phyloP scores from a whole-genome alignment of 2,329 filamentous ascomycete genomes.

The Aureobasidium musti region DNA sequence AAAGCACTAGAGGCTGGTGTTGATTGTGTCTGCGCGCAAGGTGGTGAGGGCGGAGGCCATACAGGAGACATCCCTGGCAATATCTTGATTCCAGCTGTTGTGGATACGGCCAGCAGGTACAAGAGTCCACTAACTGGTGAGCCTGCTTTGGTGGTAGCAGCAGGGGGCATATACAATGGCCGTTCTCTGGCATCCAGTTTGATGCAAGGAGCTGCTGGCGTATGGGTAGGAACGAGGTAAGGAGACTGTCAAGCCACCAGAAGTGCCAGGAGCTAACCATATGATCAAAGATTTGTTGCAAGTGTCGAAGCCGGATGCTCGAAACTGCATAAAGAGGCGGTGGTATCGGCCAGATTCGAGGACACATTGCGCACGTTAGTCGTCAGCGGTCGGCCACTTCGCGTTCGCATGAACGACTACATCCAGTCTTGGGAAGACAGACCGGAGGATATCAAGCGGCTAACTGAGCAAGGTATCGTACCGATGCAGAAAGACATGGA shows the following conservation, averaged over 20 bases:
- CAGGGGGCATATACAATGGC: conserved; percentile 83
- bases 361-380: conserved; percentile 84
- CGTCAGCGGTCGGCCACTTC: conserved; percentile 75
- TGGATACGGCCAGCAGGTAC: conserved; percentile 76
- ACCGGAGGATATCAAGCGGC: conserved; percentile 70
- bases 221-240: conserved; percentile 85
- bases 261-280: not conserved
- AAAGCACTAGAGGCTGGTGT: conserved; percentile 86
- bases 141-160: conserved; percentile 79
- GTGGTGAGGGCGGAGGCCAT: conserved; percentile 90
- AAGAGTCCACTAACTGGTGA: conserved; percentile 68
- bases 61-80: conserved; percentile 83
- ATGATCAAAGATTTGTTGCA: conserved; percentile 66
- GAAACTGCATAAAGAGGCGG: conserved; percentile 78
- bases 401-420: conserved; percentile 81
- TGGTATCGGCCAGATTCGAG: conserved; percentile 75
- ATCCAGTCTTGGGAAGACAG: conserved; percentile 76
- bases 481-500: conserved; percentile 83
- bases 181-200: conserved; percentile 76
- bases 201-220: conserved; percentile 84
- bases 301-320: conserved; percentile 77
- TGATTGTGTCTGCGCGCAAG: conserved; percentile 89
- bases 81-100: conserved; percentile 84
- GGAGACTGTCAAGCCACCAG: not conserved
- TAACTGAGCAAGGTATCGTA: conserved; percentile 75